Evolutionary conservation across 2,329 filamentous ascomycete genomes (phyloP), one percentile per base, ranked within the genome.

Genomic region (Ophiocordyceps camponoti-floridani): DNA sequence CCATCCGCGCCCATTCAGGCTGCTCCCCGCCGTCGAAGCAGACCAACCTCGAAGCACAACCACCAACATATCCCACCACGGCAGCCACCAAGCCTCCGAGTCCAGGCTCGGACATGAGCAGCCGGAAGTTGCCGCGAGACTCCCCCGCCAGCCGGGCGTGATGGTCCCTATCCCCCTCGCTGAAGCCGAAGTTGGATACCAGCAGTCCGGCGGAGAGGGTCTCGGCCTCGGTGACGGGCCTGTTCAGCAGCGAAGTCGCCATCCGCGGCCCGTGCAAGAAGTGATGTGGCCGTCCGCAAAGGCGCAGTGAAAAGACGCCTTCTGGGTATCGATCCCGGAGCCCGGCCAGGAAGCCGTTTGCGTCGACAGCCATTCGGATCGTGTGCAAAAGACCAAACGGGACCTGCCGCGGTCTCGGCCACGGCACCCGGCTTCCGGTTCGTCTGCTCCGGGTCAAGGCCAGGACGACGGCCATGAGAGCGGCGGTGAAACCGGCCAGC

Each of bases 21-120:
- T 65, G 62, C 41, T 65, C 62, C 4, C 57, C 59, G 7, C 51
- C 50, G 47, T 62, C 65, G 51, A 65, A 65, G 1, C 62, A 59
- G 42, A 65, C 57, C 3, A 63, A 51, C 41, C 64, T 61, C 23
- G 23, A 23, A 23, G 23, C 23, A 23, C 23, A 23, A 3, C 23
- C 23, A 1, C 56, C 52, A 10, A 62, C 54, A 33, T 54, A 52
- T 10, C 42, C 45, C 3, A 55, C 30, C 1, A 50, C 50, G 12
- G 35, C 46, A 9, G 49, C 23, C 38, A 50, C 49, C 12, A 52
- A 47, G 30, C 62, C 44, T 5, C 48, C 45, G 5, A 62, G 44
- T 8, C 53, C 52, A 0, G 54, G 47, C 2, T 56, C 57, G 0
- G 51, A 51, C 4, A 54, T 47, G 5, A 58, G 48, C 28, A 57